Percentiles rank a stretch among this genome's conserved stretches.
Conservation (phyloP, 1,284 basidiomycete species). For the Pyrrhoderma noxium region DNA sequence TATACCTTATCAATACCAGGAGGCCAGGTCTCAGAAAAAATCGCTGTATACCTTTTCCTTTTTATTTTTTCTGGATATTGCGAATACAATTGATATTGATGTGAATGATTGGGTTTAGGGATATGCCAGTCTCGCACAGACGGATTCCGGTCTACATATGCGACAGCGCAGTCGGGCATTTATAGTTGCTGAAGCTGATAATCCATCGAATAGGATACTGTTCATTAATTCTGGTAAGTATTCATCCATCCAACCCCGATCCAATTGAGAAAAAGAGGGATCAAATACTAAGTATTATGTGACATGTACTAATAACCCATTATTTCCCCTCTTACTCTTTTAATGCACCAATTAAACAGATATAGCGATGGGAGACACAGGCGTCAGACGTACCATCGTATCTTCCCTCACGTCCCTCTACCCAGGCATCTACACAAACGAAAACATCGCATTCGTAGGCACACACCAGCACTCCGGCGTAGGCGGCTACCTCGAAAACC, state of each 20-base stretch:
- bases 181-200: constrained; percentile 58
- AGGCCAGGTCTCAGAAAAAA: no score
- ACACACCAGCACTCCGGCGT: constrained; percentile 78
- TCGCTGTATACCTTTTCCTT: no score
- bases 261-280: no score
- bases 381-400: constrained; percentile 65
- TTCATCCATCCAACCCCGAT: constrained; percentile 9
- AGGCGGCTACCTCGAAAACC: constrained; percentile 70
- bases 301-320: neutral
- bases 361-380: constrained; percentile 76
- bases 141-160: constrained; percentile 75
- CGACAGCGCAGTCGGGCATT: constrained; percentile 72
- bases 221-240: constrained; percentile 66
- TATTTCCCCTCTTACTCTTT: no score
- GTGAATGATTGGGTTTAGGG: constrained; percentile 38
- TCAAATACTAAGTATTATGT: neutral
- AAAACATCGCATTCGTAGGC: constrained; percentile 71
- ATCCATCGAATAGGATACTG: constrained; percentile 54
- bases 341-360: no score
- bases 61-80: no score
- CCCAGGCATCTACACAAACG: constrained; percentile 58
- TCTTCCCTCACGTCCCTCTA: constrained; percentile 45
- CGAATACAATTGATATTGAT: neutral
- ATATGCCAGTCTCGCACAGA: constrained; percentile 63
- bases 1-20: no score